A percentile compares a stretch with the other conserved stretches of the same genome.
These are phyloP conservation scores for Didymella pinodella DNA, from an alignment of 2,329 filamentous ascomycete species.

Conservation along the genomic window DNA sequence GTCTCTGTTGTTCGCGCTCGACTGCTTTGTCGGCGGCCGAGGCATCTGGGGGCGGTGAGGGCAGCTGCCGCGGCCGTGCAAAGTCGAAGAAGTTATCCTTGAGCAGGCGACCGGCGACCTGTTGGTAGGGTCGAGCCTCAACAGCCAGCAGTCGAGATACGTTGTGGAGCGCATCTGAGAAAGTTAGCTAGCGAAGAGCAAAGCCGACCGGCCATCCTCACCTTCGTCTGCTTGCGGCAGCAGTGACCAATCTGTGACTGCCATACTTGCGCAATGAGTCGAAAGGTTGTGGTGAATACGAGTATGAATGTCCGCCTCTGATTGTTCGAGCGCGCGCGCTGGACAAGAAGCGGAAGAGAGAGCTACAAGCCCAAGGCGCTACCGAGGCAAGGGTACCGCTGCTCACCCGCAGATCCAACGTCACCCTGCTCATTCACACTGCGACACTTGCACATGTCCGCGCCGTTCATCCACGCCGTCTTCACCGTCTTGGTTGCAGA, in stretches of 20 bases:
- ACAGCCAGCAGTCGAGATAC: conserved; percentile 80
- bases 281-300: neutral
- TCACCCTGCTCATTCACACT: conserved; percentile 15
- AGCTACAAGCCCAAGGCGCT: conserved; percentile 11
- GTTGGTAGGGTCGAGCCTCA: conserved; percentile 91
- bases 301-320: neutral
- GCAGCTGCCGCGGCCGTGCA: conserved; percentile 62
- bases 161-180: conserved; percentile 81
- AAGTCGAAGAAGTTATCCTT: conserved; percentile 71
- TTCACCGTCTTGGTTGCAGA: neutral
- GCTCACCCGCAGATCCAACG: conserved; percentile 19
- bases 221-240: conserved; percentile 77
- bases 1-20: conserved; percentile 59
- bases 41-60: conserved; percentile 72
- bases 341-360: neutral
- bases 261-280: conserved; percentile 51
- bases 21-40: conserved; percentile 54
- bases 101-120: conserved; percentile 82
- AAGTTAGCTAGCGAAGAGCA: conserved; percentile 8
- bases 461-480: neutral
- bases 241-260: conserved; percentile 64
- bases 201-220: conserved; percentile 20
- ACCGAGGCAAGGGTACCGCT: conserved; percentile 13
- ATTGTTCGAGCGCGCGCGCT: neutral
- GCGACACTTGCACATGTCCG: conserved; percentile 1